phyloP scores from a whole-genome alignment of 768 basidiomycete genomes.

The Suillus plorans region DNA sequence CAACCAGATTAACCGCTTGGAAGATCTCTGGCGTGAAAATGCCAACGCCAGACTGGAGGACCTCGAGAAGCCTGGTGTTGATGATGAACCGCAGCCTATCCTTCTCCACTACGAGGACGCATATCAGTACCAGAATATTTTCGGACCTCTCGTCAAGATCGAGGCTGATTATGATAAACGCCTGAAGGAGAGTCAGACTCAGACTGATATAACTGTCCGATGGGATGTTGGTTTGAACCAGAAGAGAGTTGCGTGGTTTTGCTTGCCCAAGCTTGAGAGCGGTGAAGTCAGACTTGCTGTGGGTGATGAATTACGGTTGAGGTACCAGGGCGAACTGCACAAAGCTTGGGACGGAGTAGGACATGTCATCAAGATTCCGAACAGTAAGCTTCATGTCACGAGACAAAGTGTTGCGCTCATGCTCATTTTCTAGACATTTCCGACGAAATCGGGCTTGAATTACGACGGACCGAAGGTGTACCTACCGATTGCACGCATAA shows the following conservation, averaged over 20 bases:
- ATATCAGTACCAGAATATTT: slow-evolving; percentile 99
- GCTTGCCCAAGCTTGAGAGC: slow-evolving; percentile 94
- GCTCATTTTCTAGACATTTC: slow-evolving; percentile 73
- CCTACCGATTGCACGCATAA: slow-evolving; percentile 93
- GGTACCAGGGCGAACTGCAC: slow-evolving; percentile 86
- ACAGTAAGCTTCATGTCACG: slow-evolving; percentile 61
- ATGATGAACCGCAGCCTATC: slow-evolving; percentile 96
- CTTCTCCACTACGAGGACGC: slow-evolving; percentile 94
- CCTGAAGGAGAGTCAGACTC: slow-evolving; percentile 97
- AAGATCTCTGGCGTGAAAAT: slow-evolving; percentile 98
- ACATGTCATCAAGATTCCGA: slow-evolving; percentile 98
- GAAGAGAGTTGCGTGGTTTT: slow-evolving; percentile 98
- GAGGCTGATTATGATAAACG: slow-evolving; percentile 99
- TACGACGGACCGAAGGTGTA: slow-evolving; percentile 87
- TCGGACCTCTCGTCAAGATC: slow-evolving; percentile 98
- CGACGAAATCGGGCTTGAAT: slow-evolving; percentile 94
- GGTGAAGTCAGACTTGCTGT: slow-evolving; percentile 97
- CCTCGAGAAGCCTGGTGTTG: slow-evolving; percentile 94
- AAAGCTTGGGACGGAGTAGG: slow-evolving; percentile 97
- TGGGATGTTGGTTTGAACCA: slow-evolving; percentile 99
- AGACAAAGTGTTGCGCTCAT: slow-evolving; percentile 9
- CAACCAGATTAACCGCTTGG: slow-evolving; percentile 93
- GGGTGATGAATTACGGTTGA: slow-evolving; percentile 90
- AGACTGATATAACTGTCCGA: slow-evolving; percentile 91
- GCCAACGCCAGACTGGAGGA: slow-evolving; percentile 93